Percentiles rank a stretch among this genome's conserved stretches.
Conservation (phyloP, 331 rosid genomes). For the Pyracantha coccinea region DNA sequence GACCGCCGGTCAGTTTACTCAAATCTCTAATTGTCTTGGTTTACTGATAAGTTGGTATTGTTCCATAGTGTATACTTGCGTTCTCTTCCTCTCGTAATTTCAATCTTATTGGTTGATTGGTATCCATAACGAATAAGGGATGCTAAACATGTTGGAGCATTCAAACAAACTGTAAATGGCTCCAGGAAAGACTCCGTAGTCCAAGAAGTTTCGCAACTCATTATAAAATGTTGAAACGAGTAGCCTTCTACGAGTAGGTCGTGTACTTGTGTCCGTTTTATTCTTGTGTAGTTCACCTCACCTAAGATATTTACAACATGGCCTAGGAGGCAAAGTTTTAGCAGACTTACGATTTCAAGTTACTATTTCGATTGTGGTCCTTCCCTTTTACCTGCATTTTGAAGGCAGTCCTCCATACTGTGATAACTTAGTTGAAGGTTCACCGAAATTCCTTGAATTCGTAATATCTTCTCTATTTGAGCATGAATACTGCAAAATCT, state of each 20-base stretch:
- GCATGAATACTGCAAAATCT: background rate
- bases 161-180: background rate
- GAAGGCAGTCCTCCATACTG: background rate
- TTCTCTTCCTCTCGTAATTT: background rate
- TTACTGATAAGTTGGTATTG: constrained; percentile 1
- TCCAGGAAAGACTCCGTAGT: background rate
- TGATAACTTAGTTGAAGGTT: background rate
- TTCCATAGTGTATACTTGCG: background rate
- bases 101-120: background rate
- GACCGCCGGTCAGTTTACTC: constrained; percentile 78
- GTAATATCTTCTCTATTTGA: background rate
- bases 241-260: background rate
- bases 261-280: background rate
- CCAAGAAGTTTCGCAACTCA: background rate
- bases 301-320: background rate
- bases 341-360: background rate
- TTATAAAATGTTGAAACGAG: background rate
- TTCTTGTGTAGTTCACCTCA: background rate
- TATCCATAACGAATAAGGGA: background rate
- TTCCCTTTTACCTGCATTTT: background rate
- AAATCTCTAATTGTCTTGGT: constrained; percentile 13
- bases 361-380: background rate
- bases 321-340: background rate
- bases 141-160: background rate
- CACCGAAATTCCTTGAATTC: background rate